These are phyloP conservation scores for Vanilla planifolia DNA, from an alignment of 106 monocot species.

Conservation along the genomic window DNA sequence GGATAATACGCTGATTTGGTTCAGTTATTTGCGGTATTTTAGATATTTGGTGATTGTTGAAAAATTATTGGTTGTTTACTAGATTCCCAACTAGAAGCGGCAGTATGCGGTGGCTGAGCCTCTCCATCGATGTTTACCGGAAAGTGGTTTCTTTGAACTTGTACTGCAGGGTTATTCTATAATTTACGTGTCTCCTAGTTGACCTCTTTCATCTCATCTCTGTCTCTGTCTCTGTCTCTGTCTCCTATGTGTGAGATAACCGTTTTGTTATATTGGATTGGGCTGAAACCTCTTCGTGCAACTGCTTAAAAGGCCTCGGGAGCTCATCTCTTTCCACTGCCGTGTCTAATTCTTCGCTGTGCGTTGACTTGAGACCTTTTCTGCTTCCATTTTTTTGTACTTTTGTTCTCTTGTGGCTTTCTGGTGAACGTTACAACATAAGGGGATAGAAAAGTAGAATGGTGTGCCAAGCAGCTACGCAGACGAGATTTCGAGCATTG, in stretches of 20 bases:
- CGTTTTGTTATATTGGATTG: no score
- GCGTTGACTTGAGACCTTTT: background rate
- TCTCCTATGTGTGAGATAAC: no score
- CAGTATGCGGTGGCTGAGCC: constrained; percentile 59
- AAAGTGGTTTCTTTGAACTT: constrained; percentile 62
- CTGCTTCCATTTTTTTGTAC: background rate
- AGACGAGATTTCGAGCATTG: constrained; percentile 80
- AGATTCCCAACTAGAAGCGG: no score
- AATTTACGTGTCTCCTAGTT: constrained; percentile 7
- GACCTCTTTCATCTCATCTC: background rate
- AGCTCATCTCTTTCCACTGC: background rate
- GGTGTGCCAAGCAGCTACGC: constrained; percentile 74
- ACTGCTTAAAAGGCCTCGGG: background rate
- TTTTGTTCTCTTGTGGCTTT: background rate
- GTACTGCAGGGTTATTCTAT: constrained; percentile 83
- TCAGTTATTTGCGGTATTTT: no score
- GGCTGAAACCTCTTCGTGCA: background rate
- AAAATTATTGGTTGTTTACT: no score
- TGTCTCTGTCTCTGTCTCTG: no score
- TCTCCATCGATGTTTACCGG: constrained; percentile 51
- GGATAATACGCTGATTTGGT: no score
- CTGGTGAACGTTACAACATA: background rate
- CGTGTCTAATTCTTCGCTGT: background rate
- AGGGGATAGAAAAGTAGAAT: constrained; percentile 47
- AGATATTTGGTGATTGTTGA: no score